A percentile compares a stretch with the other conserved stretches of the same genome.
These are phyloP conservation scores for Erucastrum elatum DNA, from an alignment of 345 rosid genomes.

Conservation along the genomic window DNA sequence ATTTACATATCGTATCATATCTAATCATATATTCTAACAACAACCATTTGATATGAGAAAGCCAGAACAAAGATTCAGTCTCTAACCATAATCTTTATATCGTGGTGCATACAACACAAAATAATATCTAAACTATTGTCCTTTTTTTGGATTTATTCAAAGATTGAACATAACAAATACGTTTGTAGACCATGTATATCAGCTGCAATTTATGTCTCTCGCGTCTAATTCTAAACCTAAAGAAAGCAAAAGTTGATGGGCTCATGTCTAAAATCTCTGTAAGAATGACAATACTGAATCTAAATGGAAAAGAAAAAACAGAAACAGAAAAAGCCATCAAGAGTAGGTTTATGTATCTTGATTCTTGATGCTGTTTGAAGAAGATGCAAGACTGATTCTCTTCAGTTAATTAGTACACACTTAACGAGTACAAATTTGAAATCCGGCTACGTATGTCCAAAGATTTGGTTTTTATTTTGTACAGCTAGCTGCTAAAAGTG, in stretches of 20 bases:
- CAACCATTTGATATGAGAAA: no score
- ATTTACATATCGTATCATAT: no score
- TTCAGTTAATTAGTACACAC: background rate
- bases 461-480: constrained; percentile 18
- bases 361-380: background rate
- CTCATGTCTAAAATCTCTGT: background rate
- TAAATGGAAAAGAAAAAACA: background rate
- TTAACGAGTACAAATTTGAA: background rate
- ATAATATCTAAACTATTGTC: no score
- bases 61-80: no score
- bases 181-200: background rate
- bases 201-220: background rate
- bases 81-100: no score
- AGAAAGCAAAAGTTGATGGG: background rate
- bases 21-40: no score
- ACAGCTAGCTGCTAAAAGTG: constrained; percentile 15
- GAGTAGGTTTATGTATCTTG: background rate
- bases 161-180: background rate
- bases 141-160: background rate
- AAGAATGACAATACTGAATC: background rate
- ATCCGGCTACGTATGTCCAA: background rate
- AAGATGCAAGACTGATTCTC: constrained; percentile 14
- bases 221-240: background rate
- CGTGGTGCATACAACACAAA: no score
- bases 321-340: background rate